These are phyloP conservation scores for Cavenderia fasciculata DNA, from an alignment of 78 protist species.

Conservation along the genomic window DNA sequence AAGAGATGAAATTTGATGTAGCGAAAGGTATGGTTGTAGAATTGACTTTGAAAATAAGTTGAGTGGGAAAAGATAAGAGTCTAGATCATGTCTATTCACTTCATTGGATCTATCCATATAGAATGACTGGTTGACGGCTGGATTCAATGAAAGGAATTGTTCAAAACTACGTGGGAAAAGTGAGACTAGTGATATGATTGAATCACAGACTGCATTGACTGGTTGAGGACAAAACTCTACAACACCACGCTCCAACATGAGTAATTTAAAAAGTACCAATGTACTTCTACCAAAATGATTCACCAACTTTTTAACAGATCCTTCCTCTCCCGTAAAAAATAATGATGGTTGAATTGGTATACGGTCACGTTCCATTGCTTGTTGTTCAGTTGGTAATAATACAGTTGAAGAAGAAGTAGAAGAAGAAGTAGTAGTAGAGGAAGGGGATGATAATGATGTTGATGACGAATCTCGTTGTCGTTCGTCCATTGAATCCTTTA, in stretches of 20 bases:
- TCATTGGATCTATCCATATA: slow-evolving; percentile 2
- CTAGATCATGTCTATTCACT: background rate
- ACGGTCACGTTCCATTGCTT: background rate
- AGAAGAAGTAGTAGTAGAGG: too few species aligned
- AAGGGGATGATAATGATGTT: too few species aligned
- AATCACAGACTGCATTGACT: slow-evolving; percentile 39
- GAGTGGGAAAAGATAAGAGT: background rate
- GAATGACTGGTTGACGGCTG: background rate
- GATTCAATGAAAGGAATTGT: background rate
- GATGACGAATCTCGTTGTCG: background rate
- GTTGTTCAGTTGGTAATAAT: background rate
- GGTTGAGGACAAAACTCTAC: slow-evolving; percentile 56
- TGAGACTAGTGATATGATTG: slow-evolving; percentile 19
- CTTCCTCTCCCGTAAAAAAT: slow-evolving; percentile 12
- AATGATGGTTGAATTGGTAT: slow-evolving; percentile 15
- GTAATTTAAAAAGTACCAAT: slow-evolving; percentile 36
- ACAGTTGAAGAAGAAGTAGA: too few species aligned
- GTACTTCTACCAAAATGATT: slow-evolving; percentile 65
- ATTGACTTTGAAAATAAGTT: slow-evolving; percentile 1
- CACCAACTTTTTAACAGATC: slow-evolving; percentile 25
- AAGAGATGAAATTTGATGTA: slow-evolving; percentile 16
- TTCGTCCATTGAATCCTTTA: background rate
- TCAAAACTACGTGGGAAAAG: slow-evolving; percentile 25
- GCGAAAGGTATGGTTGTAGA: slow-evolving; percentile 43
- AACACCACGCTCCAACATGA: slow-evolving; percentile 56